phyloP scores from a whole-genome alignment of 768 basidiomycete species.

The Kwoniella pini region DNA sequence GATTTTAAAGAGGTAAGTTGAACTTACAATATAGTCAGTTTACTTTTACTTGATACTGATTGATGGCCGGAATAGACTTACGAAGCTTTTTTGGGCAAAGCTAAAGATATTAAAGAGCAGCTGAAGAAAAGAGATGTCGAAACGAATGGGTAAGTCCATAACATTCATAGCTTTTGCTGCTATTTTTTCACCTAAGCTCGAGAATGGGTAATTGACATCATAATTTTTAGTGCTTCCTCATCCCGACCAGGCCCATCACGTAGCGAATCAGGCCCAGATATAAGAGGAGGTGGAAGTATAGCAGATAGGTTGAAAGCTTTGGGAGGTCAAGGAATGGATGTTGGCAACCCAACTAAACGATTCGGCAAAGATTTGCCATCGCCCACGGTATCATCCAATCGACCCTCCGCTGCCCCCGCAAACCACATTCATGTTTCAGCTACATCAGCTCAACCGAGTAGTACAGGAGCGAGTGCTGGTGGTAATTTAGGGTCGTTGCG shows the following conservation, averaged over 20 bases:
- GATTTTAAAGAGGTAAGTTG: slow-evolving; percentile 44
- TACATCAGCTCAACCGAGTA: background rate
- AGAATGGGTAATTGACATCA: no score
- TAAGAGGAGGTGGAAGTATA: slow-evolving; percentile 66
- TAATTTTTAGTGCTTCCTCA: slow-evolving; percentile 3
- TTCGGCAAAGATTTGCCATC: slow-evolving; percentile 61
- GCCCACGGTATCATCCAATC: background rate
- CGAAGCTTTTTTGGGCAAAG: slow-evolving; percentile 54
- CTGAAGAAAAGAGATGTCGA: slow-evolving; percentile 58
- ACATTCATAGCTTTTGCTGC: no score
- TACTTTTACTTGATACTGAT: background rate
- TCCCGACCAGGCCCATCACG: slow-evolving; percentile 22
- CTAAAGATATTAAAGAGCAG: slow-evolving; percentile 59
- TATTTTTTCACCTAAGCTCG: no score
- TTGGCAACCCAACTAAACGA: slow-evolving; percentile 62
- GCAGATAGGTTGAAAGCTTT: slow-evolving; percentile 78
- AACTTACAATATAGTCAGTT: background rate
- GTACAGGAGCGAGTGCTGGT: slow-evolving; percentile 1
- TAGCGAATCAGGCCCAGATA: slow-evolving; percentile 55
- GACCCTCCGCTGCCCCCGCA: background rate
- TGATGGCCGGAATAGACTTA: slow-evolving; percentile 29
- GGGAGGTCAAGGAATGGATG: slow-evolving; percentile 69
- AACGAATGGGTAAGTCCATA: slow-evolving; percentile 14
- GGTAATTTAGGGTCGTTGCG: slow-evolving; percentile 48
- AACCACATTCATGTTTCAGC: background rate